Evolutionary conservation across 108 stramenopile species (phyloP), one percentile per base, ranked within the genome.

Genomic region (Cyclotella atomus): DNA sequence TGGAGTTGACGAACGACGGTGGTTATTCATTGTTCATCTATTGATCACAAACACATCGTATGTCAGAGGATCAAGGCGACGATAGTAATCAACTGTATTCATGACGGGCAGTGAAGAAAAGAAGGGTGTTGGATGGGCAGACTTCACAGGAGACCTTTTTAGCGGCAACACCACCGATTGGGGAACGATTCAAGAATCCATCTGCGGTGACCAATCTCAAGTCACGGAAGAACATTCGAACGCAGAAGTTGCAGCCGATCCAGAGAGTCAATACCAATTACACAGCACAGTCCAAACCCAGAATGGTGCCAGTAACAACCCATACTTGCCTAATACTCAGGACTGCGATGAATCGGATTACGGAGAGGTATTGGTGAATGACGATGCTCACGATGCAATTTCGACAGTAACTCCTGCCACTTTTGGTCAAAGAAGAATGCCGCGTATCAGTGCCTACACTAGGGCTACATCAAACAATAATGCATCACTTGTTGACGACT

Each of bases 401-500:
- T 61, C 60, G 16, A 61, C 60, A 0, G 60, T 61, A 14, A 61
- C 60, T 21, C 60, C 60, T 2, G 60, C 60, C 10, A 61, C 60
- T 19, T 61, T 61, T 61, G 36, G 21, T 15, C 38, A 34, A 30
- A 19, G 35, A 9, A 29, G 35, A 24, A 61, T n/a, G 20, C 28
- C 25, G 6, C 5, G 25, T 7, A 43, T 24, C 0, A 23, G 38
- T 16, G 38, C 21, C 24, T 43, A 20, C 38, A 61, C 23, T 28
- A 21, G 29, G 4, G 10, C 9, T 49, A n/a, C 10, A 17, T 49
- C n/a, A n/a, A n/a, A n/a, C n/a, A n/a, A n/a, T n/a, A 56, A 52
- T 41, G 38, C 38, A 12, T 41, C 38, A 12, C 38, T 12, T 41
- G 38, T 12, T 41, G 38, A 41, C 19, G 29, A 16, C 20, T 59